Evolutionary conservation across 139 green algal genomes (phyloP), one percentile per base, ranked within the genome.

Genomic region (Coelastrella sp.): DNA sequence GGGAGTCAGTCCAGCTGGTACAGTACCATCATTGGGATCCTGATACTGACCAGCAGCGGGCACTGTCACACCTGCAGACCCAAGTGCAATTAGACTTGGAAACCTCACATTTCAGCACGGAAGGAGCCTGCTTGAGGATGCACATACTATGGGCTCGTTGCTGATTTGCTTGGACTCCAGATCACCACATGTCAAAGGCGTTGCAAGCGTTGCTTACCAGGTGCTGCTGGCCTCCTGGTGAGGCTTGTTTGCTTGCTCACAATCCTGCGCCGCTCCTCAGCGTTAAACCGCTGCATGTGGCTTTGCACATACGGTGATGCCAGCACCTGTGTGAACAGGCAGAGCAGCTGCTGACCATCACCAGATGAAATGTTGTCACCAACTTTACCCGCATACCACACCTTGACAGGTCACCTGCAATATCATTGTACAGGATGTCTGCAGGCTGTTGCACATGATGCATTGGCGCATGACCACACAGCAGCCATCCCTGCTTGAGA

Each of bases 251-350:
- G 80, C 59, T 86, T 86, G 80, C 59, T 13, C 59, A 86, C 14
- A 58, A 88, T 80, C 17, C 75, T 71, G 60, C 73, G 86, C 64
- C 85, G 79, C 58, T 92, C 90, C 75, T 94, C 83, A 23, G 56
- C 66, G 32, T 94, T 90, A 78, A 94, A 95, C 20, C 93, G 92
- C 16, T 93, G 79, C 73, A 95, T 59, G 73, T 94, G 92, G 65
- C 73, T 8, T 47, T 92, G 85, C 47, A 96, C 93, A 65, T 94
- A 96, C 7, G 92, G 91, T 73, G 94, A 77, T 60, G 93, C 85
- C 79, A 96, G 94, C 17, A 96, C 88, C 93, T 95, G 85, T 85
- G 80, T 13, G 13, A 58, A 1, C 32, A 47, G 32, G 32, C 32
- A 47, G 32, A 47, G 32, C 32, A 47, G 32, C 32, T 1, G 32